These are phyloP conservation scores for Quercus dentata DNA, from an alignment of 306 rosid species.

Conservation along the genomic window DNA sequence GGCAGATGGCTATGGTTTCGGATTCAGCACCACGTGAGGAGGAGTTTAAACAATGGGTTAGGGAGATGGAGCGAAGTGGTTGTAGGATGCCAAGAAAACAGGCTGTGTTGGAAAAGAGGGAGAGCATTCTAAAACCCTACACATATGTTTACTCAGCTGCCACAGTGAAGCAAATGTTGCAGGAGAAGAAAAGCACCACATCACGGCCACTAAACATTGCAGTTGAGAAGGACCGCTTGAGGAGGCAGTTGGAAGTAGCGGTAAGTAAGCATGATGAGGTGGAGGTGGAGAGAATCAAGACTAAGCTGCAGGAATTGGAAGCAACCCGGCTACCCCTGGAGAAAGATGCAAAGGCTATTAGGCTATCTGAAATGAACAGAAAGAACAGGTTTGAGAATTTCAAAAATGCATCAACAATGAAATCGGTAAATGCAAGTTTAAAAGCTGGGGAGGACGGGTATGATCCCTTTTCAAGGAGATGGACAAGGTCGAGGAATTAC, in stretches of 20 bases:
- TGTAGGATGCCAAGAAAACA: slow-evolving; percentile 70
- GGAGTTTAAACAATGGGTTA: slow-evolving; percentile 85
- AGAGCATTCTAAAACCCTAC: slow-evolving; percentile 61
- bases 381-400: slow-evolving; percentile 93
- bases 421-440: slow-evolving; percentile 41
- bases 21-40: slow-evolving; percentile 77
- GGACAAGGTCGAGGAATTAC: slow-evolving; percentile 96
- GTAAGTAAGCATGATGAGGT: slow-evolving; percentile 52
- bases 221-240: slow-evolving; percentile 89
- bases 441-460: slow-evolving; percentile 96
- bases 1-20: slow-evolving; percentile 98
- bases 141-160: slow-evolving; percentile 81
- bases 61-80: slow-evolving; percentile 79
- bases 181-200: slow-evolving; percentile 78
- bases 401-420: slow-evolving; percentile 84
- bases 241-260: slow-evolving; percentile 71
- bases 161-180: slow-evolving; percentile 87
- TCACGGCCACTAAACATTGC: slow-evolving; percentile 80
- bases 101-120: slow-evolving; percentile 57
- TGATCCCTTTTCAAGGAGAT: slow-evolving; percentile 96
- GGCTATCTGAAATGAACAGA: slow-evolving; percentile 91
- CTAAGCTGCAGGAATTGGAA: slow-evolving; percentile 66
- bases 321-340: slow-evolving; percentile 49
- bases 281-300: slow-evolving; percentile 60
- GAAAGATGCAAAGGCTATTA: slow-evolving; percentile 77